phyloP scores from a whole-genome alignment of 306 rosid genomes.

The Aeschynomene evenia region DNA sequence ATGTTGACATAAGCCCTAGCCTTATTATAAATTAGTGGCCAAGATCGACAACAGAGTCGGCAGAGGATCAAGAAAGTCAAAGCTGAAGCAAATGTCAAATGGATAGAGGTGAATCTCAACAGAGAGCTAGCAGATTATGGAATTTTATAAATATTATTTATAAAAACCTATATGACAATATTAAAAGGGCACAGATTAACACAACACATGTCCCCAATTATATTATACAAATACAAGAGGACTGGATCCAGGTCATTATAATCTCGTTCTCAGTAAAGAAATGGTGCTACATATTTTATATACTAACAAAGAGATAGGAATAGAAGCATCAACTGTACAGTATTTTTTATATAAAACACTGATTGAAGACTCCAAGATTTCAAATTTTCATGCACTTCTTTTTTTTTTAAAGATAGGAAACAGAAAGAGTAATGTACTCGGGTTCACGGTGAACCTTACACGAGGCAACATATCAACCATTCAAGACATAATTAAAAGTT shows the following conservation, averaged over 20 bases:
- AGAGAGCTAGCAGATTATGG: conserved; percentile 18
- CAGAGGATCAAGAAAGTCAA: conserved; percentile 42
- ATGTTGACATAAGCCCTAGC: conserved; percentile 45
- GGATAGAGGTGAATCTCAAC: conserved; percentile 36
- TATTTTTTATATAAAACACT: conserved; percentile 42
- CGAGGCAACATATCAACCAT: no score
- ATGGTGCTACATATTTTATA: background rate
- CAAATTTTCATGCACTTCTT: conserved; percentile 27
- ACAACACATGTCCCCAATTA: conserved; percentile 39
- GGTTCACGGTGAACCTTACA: no score
- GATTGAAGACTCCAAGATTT: conserved; percentile 51
- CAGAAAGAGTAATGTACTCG: no score
- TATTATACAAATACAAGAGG: conserved; percentile 34
- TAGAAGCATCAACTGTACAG: conserved; percentile 58
- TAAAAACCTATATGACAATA: conserved; percentile 22
- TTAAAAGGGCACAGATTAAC: conserved; percentile 43
- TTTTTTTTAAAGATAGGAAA: conserved; percentile 29
- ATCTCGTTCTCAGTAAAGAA: conserved; percentile 50
- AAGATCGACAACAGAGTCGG: conserved; percentile 28
- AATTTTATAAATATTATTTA: conserved; percentile 22
- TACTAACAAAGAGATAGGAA: conserved; percentile 44
- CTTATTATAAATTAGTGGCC: conserved; percentile 28
- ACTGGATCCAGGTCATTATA: conserved; percentile 74
- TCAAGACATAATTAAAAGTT: no score
- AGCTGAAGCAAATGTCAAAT: conserved; percentile 36